Percentiles rank a stretch among this genome's conserved stretches.
Conservation (phyloP, 306 rosid species). For the Malus sylvestris region DNA sequence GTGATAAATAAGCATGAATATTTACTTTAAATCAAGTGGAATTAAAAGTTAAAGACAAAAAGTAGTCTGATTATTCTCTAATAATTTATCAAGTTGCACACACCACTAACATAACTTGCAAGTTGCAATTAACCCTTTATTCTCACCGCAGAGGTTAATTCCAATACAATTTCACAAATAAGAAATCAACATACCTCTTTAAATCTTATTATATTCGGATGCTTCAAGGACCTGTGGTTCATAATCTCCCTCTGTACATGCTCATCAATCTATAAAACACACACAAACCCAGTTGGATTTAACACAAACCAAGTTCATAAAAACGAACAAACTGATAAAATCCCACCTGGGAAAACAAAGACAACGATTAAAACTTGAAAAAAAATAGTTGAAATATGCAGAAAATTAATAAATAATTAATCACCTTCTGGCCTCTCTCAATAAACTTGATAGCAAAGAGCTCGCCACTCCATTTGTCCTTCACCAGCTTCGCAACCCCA, state of each 20-base stretch:
- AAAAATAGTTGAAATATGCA: background rate
- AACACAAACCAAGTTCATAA: background rate
- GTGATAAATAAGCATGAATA: background rate
- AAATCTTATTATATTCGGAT: slow-evolving; percentile 89
- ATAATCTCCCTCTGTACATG: slow-evolving; percentile 95
- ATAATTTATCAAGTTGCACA: slow-evolving; percentile 4
- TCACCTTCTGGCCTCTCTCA: slow-evolving; percentile 82
- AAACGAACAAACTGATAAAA: background rate
- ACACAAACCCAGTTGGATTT: background rate
- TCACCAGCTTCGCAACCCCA: slow-evolving; percentile 85
- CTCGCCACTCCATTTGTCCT: slow-evolving; percentile 67
- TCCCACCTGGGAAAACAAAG: background rate
- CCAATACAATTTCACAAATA: background rate
- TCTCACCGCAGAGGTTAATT: background rate
- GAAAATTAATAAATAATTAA: slow-evolving; percentile 7
- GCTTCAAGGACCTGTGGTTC: slow-evolving; percentile 92
- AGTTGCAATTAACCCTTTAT: background rate
- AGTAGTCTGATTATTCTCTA: slow-evolving; percentile 7
- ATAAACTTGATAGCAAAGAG: slow-evolving; percentile 85
- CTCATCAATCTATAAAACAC: slow-evolving; percentile 66
- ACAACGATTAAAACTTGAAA: background rate
- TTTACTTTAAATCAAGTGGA: background rate
- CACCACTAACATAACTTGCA: background rate
- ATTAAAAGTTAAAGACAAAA: background rate
- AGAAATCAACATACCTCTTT: slow-evolving; percentile 59